Evolutionary conservation across 306 rosid genomes (phyloP).

Genomic region (Lathyrus oleraceus): DNA sequence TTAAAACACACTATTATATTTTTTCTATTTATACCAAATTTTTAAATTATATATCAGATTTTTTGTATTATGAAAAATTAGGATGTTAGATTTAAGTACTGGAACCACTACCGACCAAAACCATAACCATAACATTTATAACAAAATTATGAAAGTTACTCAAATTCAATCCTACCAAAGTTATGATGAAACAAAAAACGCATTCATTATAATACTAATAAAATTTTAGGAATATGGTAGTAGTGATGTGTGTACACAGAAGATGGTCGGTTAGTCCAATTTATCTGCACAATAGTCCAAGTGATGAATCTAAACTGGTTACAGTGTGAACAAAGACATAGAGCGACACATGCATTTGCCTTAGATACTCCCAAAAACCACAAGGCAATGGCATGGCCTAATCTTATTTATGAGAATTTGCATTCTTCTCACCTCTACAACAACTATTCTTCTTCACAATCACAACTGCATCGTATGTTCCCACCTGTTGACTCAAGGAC

Average conservation of each 20-base stretch:
- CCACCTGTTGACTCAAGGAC: conserved; percentile 30
- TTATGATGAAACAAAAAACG: neutral
- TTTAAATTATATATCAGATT: too few species aligned
- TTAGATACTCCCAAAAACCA: conserved; percentile 13
- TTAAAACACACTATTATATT: too few species aligned
- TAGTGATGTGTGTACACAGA: conserved; percentile 8
- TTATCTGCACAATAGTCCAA: conserved; percentile 50
- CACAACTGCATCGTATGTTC: conserved; percentile 18
- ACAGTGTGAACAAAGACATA: conserved; percentile 13
- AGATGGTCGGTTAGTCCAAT: conserved; percentile 55
- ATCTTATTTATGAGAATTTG: neutral
- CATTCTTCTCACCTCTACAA: neutral
- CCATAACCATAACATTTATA: too few species aligned
- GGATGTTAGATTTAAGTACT: too few species aligned
- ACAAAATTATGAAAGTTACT: too few species aligned
- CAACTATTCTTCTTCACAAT: neutral
- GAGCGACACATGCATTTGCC: conserved; percentile 44
- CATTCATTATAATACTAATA: neutral
- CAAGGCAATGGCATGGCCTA: conserved; percentile 28
- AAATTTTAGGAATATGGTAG: neutral
- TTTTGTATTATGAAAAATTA: too few species aligned
- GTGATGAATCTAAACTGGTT: conserved; percentile 4
- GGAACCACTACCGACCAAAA: too few species aligned
- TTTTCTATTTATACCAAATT: too few species aligned
- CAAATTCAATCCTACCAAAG: neutral